Evolutionary conservation across 371 early-diverging fungal genomes (phyloP), one percentile per base, ranked within the genome.

Genomic region (Mucor sp.): DNA sequence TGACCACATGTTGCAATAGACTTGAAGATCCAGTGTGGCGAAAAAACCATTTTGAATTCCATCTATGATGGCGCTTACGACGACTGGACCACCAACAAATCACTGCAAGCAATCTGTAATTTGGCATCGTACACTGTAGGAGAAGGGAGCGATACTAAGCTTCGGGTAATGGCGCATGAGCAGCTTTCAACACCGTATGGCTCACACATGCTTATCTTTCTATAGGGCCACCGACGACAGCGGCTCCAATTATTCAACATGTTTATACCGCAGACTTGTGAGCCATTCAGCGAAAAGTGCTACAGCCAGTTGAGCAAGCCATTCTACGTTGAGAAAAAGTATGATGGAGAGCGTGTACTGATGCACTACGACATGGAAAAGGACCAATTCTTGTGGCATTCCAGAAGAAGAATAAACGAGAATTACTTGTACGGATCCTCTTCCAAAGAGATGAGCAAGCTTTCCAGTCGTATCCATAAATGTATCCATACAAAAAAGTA

Each of bases 301-400:
- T 50, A 50, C 50, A 23, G 21, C 25, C 50, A 50, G 21, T 8
- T 66, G 5, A 19, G 11, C 6, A 66, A 66, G 28, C 66, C 66
- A 15, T 93, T 91, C 74, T 92, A 89, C 82, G 88, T 92, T 28
- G 90, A 94, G 72, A 87, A 90, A 50, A 94, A 94, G 67, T 71
- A 91, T 3, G 94, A 94, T 66, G 94, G 94, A 1, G 93, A 93
- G 64, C 81, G 94, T 37, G 82, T 91, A 4, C 89, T 90, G 62
- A 74, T 92, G 73, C 93, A 94, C 64, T 82, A 85, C 75, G 79
- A 85, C 78, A 47, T 71, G 72, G 60, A 50, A 0, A 44, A 58
- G 6, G 77, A 79, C 3, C 71, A 74, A 39, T 89, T 85, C 64
- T 69, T 77, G 60, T 91, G 88, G 73, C 87, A 77, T 77, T 83